Conservation (phyloP, 352 stramenopile genomes). For the Phytopythium montanum region DNA sequence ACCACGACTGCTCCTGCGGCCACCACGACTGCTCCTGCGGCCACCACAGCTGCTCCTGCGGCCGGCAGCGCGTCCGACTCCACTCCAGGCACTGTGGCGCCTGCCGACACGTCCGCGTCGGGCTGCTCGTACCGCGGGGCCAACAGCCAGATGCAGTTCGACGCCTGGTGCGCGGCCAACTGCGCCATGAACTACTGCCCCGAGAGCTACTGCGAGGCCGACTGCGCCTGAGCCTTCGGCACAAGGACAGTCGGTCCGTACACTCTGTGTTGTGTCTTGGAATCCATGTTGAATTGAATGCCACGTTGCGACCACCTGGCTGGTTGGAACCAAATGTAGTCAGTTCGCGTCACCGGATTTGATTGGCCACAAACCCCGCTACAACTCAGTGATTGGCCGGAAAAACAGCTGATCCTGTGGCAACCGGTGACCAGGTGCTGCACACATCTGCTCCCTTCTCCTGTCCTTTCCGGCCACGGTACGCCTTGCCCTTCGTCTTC, state of each 20-base stretch:
- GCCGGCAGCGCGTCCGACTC: neutral
- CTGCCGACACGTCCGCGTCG: neutral
- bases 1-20: conserved; percentile 6
- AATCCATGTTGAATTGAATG: neutral
- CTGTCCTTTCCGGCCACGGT: neutral
- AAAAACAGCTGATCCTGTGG: neutral
- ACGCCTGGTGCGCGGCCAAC: conserved; percentile 26
- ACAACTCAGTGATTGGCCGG: neutral
- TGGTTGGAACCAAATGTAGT: neutral
- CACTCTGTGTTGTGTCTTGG: too few species aligned
- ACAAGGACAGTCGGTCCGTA: too few species aligned
- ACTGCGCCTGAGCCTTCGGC: conserved; percentile 4
- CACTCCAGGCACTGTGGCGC: neutral
- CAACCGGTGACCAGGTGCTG: neutral
- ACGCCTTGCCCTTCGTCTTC: neutral
- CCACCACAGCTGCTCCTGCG: conserved; percentile 5
- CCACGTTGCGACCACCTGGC: neutral
- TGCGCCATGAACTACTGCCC: conserved; percentile 22
- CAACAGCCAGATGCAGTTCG: conserved; percentile 16
- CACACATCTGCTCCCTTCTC: neutral
- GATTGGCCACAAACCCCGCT: neutral
- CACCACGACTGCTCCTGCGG: neutral
- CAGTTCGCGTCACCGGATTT: neutral
- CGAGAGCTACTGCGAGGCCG: conserved; percentile 19
- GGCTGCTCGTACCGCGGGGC: conserved; percentile 15